Evolutionary conservation across 177 flowering plant species (phyloP), one percentile per base, ranked within the genome.

Genomic region (Tripterygium wilfordii): DNA sequence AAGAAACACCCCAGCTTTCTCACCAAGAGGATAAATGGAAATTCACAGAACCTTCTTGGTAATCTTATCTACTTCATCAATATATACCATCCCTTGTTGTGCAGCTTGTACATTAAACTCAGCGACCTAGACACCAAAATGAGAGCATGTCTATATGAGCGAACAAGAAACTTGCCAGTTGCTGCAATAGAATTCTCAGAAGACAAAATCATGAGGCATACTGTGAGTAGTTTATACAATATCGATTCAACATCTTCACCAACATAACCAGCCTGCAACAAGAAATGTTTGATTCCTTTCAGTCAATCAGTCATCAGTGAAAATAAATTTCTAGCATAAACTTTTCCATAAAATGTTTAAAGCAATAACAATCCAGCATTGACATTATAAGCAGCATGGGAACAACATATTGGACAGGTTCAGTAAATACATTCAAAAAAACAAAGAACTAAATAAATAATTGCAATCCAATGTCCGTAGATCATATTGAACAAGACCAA

Each of bases 191-290:
- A n/a, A 36, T n/a, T 3, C 19, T 3, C 18, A 36, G 14, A 4
- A 10, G 4, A 35, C 14, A 15, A 5, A 10, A 35, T 5, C 38
- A 35, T 6, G 14, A 5, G 15, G 0, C 65, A 55, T 85, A 94
- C 99, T 78, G 71, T 67, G 36, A 94, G 96, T 42, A 94, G 63
- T 62, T 94, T 94, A 61, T 89, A 76, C 65, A 94, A 66, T 66
- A 94, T 94, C 16, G 99, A 89, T 62, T 94, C 99, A 44, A 94
- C 99, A 70, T 94, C 99, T 68, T 94, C 99, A 43, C 99, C 99
- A 56, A 94, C 99, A 61, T 94, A 94, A 60, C 99, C 99, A 57
- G 99, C 99, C 99, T 94, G 88, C 65, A 73, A 32, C 62, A 31
- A 39, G n/a, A 6, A 31, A 41, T 14, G 10, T 43, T n/a, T 9